These are phyloP conservation scores for Cadophora sp. DNA, from an alignment of 2,329 filamentous ascomycete genomes.

Conservation along the genomic window DNA sequence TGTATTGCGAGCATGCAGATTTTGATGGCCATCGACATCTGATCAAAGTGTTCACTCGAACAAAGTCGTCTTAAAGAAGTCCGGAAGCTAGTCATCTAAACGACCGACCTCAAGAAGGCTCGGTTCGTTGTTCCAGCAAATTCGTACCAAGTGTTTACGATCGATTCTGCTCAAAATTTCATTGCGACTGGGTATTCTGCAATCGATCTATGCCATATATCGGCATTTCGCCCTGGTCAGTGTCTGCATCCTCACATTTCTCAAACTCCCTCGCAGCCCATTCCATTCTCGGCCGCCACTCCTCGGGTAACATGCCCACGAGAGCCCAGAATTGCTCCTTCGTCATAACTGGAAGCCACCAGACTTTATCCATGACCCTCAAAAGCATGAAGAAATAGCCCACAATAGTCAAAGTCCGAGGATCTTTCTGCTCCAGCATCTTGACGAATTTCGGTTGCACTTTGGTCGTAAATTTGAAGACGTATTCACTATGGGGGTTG, in stretches of 20 bases:
- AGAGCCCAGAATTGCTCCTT: constrained; percentile 65
- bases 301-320: constrained; percentile 31
- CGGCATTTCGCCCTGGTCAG: neutral
- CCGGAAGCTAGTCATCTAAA: no score
- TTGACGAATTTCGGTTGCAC: constrained; percentile 65
- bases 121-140: no score
- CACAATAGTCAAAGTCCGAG: constrained; percentile 67
- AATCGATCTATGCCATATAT: neutral
- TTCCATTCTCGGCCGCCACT: constrained; percentile 34
- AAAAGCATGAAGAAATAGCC: constrained; percentile 72
- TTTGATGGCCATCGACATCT: no score
- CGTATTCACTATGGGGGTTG: constrained; percentile 60
- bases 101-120: no score
- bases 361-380: constrained; percentile 65
- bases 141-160: no score
- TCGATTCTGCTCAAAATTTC: no score
- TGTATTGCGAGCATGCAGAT: no score
- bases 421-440: constrained; percentile 61
- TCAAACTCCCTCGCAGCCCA: constrained; percentile 31
- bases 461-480: constrained; percentile 67
- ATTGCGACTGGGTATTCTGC: neutral
- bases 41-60: no score
- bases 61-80: no score
- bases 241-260: constrained; percentile 2
- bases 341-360: constrained; percentile 73